Evolutionary conservation across 2,329 filamentous ascomycete species (phyloP).

Genomic region (Diaporthe ampelina): DNA sequence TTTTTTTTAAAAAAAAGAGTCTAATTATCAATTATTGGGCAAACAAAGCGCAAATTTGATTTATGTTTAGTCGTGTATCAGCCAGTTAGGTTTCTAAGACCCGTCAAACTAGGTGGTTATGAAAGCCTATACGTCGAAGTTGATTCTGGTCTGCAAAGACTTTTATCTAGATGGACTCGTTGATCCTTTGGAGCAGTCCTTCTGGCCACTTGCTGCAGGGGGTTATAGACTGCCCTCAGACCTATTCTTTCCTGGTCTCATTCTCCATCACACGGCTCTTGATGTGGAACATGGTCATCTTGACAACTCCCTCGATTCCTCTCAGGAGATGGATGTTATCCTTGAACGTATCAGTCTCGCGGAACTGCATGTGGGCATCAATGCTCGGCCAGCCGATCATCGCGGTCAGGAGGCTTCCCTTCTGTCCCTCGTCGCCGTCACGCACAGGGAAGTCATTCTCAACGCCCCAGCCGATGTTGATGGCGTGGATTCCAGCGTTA

Average conservation of each 20-base stretch:
- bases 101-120: not conserved
- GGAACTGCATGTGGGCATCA: constrained; percentile 54
- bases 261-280: constrained; percentile 36
- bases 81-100: not conserved
- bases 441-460: constrained; percentile 51
- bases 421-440: constrained; percentile 47
- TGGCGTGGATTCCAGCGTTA: constrained; percentile 37
- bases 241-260: constrained; percentile 24
- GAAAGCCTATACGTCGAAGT: fast-evolving
- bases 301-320: constrained; percentile 45
- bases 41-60: not conserved
- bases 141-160: not conserved
- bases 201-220: not conserved
- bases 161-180: not conserved
- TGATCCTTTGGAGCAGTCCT: not conserved
- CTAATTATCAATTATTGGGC: not conserved
- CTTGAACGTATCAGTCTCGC: constrained; percentile 53
- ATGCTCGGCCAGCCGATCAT: constrained; percentile 56
- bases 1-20: not conserved
- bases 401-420: constrained; percentile 45
- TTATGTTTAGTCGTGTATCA: not conserved
- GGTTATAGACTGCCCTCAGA: not conserved
- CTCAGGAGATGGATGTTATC: constrained; percentile 48
- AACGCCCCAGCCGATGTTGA: constrained; percentile 49
- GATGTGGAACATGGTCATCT: constrained; percentile 44